phyloP scores from a whole-genome alignment of 2,329 filamentous ascomycete genomes.

The Fusarium tupiense region DNA sequence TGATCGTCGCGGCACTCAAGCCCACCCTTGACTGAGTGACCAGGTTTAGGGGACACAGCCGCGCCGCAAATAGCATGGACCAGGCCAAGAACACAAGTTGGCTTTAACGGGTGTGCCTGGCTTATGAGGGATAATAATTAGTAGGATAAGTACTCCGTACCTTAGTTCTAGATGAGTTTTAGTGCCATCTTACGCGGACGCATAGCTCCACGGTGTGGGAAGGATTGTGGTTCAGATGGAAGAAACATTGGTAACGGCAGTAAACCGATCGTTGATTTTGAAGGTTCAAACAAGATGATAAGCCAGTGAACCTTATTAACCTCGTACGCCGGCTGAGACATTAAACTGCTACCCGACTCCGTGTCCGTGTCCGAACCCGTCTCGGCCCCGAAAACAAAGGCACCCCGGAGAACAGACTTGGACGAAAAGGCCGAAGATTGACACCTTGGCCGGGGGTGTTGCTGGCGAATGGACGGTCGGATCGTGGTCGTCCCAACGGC shows the following conservation, averaged over 20 bases:
- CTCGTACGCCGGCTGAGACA: background rate
- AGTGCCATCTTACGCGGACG: background rate
- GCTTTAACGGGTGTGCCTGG: conserved; percentile 1
- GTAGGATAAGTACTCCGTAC: background rate
- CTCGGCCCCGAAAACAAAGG: conserved; percentile 18
- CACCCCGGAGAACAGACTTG: conserved; percentile 18
- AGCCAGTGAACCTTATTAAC: background rate
- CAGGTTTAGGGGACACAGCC: conserved; percentile 38
- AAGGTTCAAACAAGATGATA: background rate
- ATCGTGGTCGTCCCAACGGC: conserved; percentile 37
- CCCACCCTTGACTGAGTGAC: conserved; percentile 23
- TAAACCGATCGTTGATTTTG: background rate
- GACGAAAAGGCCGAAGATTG: conserved; percentile 26
- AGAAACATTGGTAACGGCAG: background rate
- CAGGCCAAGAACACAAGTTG: conserved; percentile 2
- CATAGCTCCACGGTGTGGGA: background rate
- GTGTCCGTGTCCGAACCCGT: conserved; percentile 8
- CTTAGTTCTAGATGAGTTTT: background rate
- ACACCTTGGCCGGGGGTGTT: background rate
- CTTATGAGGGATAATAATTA: background rate
- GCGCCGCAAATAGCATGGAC: conserved; percentile 42
- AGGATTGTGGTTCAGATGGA: background rate
- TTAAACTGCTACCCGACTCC: background rate
- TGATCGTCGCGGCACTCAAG: conserved; percentile 45
- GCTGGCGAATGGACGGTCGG: conserved; percentile 28